phyloP scores from a whole-genome alignment of 1,284 basidiomycete species.

The Apiotrichum sp. region DNA sequence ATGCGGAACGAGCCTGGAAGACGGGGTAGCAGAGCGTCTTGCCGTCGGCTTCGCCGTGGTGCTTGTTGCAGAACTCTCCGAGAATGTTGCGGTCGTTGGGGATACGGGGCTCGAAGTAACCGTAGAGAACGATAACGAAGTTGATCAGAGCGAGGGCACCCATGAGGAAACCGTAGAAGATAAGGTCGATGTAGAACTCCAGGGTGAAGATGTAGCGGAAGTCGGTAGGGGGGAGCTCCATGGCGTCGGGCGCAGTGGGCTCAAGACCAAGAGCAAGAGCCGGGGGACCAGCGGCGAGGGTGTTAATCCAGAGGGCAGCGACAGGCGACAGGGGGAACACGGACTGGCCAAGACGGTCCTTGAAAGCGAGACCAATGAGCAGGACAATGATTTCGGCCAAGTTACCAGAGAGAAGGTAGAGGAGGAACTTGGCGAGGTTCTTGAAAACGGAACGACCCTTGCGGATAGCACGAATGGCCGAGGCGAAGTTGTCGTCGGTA shows the following conservation, averaged over 20 bases:
- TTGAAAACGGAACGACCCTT: conserved; percentile 57
- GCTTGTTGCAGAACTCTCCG: conserved; percentile 51
- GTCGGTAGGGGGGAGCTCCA: conserved; percentile 54
- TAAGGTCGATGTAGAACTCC: conserved; percentile 54
- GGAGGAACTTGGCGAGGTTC: conserved; percentile 48
- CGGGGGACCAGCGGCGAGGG: conserved; percentile 53
- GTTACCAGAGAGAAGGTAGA: conserved; percentile 56
- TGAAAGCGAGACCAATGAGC: conserved; percentile 62
- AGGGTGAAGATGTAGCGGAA: conserved; percentile 55
- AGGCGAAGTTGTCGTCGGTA: conserved; percentile 67
- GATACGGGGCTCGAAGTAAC: conserved; percentile 46
- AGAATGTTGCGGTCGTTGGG: neutral
- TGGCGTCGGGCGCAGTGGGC: conserved; percentile 54
- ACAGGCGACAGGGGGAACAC: conserved; percentile 66
- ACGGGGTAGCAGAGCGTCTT: conserved; percentile 39
- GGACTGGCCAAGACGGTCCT: conserved; percentile 54
- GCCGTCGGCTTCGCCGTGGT: conserved; percentile 6
- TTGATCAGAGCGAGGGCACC: conserved; percentile 54
- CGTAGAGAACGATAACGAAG: conserved; percentile 57
- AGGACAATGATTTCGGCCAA: conserved; percentile 58
- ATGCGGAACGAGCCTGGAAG: conserved; percentile 55
- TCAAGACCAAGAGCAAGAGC: conserved; percentile 60
- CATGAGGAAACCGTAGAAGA: conserved; percentile 62
- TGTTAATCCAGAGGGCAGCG: conserved; percentile 58
- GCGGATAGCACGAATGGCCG: conserved; percentile 60